Percentiles rank a stretch among this genome's conserved stretches.
These are phyloP conservation scores for Talaromyces sp. DNA, from an alignment of 2,329 filamentous ascomycete genomes.

Conservation along the genomic window DNA sequence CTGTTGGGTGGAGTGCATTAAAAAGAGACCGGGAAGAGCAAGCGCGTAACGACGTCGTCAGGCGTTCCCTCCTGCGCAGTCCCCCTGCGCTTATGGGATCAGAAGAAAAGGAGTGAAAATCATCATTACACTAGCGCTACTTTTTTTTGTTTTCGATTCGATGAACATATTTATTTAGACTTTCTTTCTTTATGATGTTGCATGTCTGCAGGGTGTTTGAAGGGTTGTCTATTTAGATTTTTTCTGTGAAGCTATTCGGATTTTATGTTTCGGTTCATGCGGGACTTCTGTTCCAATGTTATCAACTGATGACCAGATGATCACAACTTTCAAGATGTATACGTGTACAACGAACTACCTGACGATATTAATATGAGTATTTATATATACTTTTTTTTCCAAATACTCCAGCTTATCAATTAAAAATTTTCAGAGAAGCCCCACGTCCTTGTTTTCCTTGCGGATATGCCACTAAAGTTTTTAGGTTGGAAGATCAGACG, in stretches of 20 bases:
- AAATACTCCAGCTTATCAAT: no score
- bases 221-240: not conserved
- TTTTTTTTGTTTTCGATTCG: not conserved
- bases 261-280: not conserved
- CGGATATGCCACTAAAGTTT: no score
- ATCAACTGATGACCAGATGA: not conserved
- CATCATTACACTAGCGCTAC: not conserved
- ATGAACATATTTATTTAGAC: slow-evolving; percentile 7
- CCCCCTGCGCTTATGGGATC: not conserved
- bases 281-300: not conserved
- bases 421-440: no score
- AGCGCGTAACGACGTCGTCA: not conserved
- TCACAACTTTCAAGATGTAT: not conserved
- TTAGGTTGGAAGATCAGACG: no score
- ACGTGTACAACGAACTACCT: not conserved
- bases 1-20: not conserved
- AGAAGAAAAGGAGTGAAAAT: not conserved
- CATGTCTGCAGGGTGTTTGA: not conserved
- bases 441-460: no score
- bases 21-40: not conserved
- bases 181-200: not conserved
- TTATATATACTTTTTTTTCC: not conserved
- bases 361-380: not conserved
- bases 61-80: not conserved
- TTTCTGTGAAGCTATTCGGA: not conserved